These are phyloP conservation scores for Brachypodium distachyon DNA, from an alignment of 202 grass and related monocot genomes.

Conservation along the genomic window DNA sequence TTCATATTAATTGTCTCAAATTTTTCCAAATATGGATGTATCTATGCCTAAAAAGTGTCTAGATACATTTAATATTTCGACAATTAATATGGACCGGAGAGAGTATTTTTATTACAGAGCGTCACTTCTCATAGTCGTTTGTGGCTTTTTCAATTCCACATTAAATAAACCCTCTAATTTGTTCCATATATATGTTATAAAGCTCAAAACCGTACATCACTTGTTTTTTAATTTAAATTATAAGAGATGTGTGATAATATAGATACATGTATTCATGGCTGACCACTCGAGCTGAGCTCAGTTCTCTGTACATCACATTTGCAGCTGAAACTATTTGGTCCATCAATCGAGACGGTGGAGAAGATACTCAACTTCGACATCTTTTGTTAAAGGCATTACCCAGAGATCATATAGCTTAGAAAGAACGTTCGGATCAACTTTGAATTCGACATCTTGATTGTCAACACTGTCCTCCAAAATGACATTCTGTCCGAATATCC, in stretches of 20 bases:
- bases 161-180: background rate
- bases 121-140: background rate
- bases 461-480: conserved; percentile 35
- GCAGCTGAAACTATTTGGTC: background rate
- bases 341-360: conserved; percentile 68
- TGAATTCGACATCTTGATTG: conserved; percentile 32
- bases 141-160: background rate
- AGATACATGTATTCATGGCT: no score
- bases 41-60: no score
- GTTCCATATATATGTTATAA: background rate
- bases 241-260: no score
- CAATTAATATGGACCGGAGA: no score
- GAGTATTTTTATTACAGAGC: background rate
- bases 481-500: conserved; percentile 64
- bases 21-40: no score
- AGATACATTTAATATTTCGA: no score
- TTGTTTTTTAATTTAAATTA: no score
- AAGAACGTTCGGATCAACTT: conserved; percentile 59
- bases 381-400: conserved; percentile 89
- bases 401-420: conserved; percentile 74
- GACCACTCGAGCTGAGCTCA: no score
- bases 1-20: no score
- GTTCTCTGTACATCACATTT: no score
- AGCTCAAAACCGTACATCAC: background rate
- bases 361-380: conserved; percentile 79